phyloP scores from a whole-genome alignment of 2,329 filamentous ascomycete genomes.

The Trichoderma lentiforme region DNA sequence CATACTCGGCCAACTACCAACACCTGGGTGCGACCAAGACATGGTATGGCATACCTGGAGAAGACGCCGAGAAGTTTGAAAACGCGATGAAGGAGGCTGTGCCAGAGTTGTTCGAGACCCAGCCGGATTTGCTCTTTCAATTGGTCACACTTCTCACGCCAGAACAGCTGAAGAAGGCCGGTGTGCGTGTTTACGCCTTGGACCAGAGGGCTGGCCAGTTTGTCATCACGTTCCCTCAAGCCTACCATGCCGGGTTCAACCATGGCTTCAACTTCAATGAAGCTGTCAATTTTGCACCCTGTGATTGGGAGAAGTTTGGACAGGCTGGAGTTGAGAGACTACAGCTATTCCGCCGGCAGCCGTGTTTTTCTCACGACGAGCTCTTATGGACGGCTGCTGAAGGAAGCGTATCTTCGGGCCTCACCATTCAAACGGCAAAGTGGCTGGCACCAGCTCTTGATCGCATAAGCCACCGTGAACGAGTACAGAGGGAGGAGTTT shows the following conservation, averaged over 20 bases:
- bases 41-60: constrained; percentile 96
- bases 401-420: constrained; percentile 60
- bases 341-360: constrained; percentile 82
- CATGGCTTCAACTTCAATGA: constrained; percentile 99
- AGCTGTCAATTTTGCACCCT: constrained; percentile 94
- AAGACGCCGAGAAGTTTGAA: constrained; percentile 92
- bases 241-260: constrained; percentile 97
- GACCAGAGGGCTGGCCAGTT: constrained; percentile 95
- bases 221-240: constrained; percentile 93
- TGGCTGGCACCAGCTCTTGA: constrained; percentile 89
- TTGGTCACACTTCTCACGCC: constrained; percentile 94
- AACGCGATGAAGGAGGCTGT: constrained; percentile 92
- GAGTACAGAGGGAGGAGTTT: constrained; percentile 65
- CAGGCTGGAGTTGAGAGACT: constrained; percentile 81
- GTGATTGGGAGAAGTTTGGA: constrained; percentile 92
- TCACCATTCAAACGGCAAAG: constrained; percentile 84
- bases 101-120: constrained; percentile 92
- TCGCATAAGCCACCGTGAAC: constrained; percentile 72
- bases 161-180: constrained; percentile 87
- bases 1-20: constrained; percentile 97
- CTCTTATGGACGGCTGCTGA: constrained; percentile 86
- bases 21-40: constrained; percentile 98
- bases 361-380: constrained; percentile 97
- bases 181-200: constrained; percentile 89
- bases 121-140: constrained; percentile 94